These are phyloP conservation scores for Phytophthora litchii DNA, from an alignment of 352 stramenopile species.

Conservation along the genomic window DNA sequence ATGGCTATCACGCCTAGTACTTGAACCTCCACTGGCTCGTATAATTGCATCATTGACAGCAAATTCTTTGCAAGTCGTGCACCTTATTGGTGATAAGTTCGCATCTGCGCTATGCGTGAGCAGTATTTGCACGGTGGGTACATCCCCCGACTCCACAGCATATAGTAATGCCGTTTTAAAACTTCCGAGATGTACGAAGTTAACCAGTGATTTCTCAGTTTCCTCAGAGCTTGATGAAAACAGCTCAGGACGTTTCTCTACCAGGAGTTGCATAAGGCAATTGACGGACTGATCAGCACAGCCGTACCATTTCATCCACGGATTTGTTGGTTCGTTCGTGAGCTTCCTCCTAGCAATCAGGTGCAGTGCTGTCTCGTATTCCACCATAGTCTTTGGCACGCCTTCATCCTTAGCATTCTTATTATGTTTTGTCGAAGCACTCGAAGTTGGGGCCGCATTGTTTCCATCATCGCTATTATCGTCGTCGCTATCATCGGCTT, in stretches of 20 bases:
- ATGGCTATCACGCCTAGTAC: slow-evolving; percentile 12
- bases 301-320: slow-evolving; percentile 53
- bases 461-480: slow-evolving; percentile 19
- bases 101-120: slow-evolving; percentile 45
- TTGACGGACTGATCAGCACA: slow-evolving; percentile 12
- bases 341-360: slow-evolving; percentile 53
- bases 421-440: neutral
- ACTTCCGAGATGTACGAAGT: slow-evolving; percentile 50
- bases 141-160: slow-evolving; percentile 54
- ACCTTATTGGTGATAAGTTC: slow-evolving; percentile 61
- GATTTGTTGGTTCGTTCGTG: slow-evolving; percentile 31
- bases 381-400: slow-evolving; percentile 38
- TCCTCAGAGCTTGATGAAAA: slow-evolving; percentile 24
- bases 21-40: slow-evolving; percentile 4
- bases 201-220: slow-evolving; percentile 40
- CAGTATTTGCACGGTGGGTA: slow-evolving; percentile 43
- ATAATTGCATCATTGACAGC: slow-evolving; percentile 21
- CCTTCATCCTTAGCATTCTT: neutral
- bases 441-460: neutral
- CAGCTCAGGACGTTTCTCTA: slow-evolving; percentile 41
- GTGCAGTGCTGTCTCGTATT: slow-evolving; percentile 59
- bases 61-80: slow-evolving; percentile 43
- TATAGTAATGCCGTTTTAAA: slow-evolving; percentile 68
- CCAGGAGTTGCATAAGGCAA: slow-evolving; percentile 58
- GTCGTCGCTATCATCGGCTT: slow-evolving; percentile 18